A percentile compares a stretch with the other conserved stretches of the same genome.
These are phyloP conservation scores for Citrus reticulata DNA, from an alignment of 345 rosid species.

Conservation along the genomic window DNA sequence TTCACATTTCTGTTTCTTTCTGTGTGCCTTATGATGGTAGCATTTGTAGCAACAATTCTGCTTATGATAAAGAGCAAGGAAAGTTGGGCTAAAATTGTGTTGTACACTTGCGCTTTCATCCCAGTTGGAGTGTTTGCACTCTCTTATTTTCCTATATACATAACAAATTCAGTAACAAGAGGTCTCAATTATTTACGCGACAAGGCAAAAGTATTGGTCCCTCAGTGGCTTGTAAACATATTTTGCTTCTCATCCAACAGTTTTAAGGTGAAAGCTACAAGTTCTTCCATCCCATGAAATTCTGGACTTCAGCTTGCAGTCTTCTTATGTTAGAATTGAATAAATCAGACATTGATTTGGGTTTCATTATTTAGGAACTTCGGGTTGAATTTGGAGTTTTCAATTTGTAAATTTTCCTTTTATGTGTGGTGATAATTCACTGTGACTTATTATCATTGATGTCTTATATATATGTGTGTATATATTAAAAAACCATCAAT, in stretches of 20 bases:
- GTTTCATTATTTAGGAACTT: too few species aligned
- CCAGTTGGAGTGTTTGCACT: background rate
- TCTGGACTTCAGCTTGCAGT: background rate
- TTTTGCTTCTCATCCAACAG: background rate
- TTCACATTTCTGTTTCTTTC: constrained; percentile 7
- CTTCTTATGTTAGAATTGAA: background rate
- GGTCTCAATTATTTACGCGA: background rate
- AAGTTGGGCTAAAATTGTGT: background rate
- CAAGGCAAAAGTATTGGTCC: background rate
- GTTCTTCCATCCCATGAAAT: constrained; percentile 2
- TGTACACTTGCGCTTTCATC: constrained; percentile 1
- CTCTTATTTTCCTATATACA: background rate
- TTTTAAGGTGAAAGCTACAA: background rate
- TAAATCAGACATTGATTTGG: background rate
- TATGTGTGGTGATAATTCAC: too few species aligned
- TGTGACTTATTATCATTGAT: too few species aligned
- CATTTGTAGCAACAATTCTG: constrained; percentile 4
- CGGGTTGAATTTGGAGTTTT: too few species aligned
- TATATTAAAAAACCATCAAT: too few species aligned
- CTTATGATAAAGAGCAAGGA: constrained; percentile 3
- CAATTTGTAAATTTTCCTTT: too few species aligned
- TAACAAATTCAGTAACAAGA: background rate
- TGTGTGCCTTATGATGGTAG: constrained; percentile 5
- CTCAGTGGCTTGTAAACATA: background rate
- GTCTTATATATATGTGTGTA: too few species aligned